Percentiles rank a stretch among this genome's conserved stretches.
Conservation (phyloP, 768 basidiomycete genomes). For the Kwoniella europaea region DNA sequence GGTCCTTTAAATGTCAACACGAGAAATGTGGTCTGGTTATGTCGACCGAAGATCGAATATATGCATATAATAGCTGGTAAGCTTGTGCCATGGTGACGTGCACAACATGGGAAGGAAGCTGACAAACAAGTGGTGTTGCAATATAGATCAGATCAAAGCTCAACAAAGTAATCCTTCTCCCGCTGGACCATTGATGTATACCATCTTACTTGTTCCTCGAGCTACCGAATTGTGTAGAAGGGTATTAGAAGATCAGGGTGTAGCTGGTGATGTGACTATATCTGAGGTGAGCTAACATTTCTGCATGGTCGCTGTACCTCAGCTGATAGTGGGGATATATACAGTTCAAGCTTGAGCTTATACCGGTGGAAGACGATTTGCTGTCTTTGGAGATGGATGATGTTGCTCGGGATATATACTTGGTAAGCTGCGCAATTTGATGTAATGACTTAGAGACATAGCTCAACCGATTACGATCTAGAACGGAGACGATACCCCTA, state of each 20-base stretch:
- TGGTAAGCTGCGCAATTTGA: slow-evolving; percentile 65
- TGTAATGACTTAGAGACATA: not conserved
- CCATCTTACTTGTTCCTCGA: slow-evolving; percentile 83
- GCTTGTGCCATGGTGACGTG: slow-evolving; percentile 42
- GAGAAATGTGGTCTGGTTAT: slow-evolving; percentile 89
- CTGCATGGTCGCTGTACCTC: not conserved
- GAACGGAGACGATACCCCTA: slow-evolving; percentile 90
- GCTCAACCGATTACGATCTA: slow-evolving; percentile 53
- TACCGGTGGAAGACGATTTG: slow-evolving; percentile 90
- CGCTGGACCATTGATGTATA: slow-evolving; percentile 76
- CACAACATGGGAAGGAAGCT: slow-evolving; percentile 10
- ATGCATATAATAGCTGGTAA: slow-evolving; percentile 89
- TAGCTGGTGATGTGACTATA: slow-evolving; percentile 89
- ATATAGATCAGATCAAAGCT: slow-evolving; percentile 84
- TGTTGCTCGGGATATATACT: slow-evolving; percentile 86
- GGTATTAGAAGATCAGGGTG: slow-evolving; percentile 94
- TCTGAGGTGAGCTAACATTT: slow-evolving; percentile 58
- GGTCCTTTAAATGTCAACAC: slow-evolving; percentile 82
- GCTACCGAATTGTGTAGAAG: slow-evolving; percentile 81
- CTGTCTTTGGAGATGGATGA: slow-evolving; percentile 84
- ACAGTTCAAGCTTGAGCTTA: slow-evolving; percentile 87
- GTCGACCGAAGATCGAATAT: slow-evolving; percentile 80
- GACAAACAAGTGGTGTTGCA: not conserved
- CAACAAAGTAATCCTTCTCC: slow-evolving; percentile 62
- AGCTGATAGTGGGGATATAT: not conserved